Conservation (phyloP, 2,329 filamentous ascomycete genomes). For the Aureobasidium sp. region DNA sequence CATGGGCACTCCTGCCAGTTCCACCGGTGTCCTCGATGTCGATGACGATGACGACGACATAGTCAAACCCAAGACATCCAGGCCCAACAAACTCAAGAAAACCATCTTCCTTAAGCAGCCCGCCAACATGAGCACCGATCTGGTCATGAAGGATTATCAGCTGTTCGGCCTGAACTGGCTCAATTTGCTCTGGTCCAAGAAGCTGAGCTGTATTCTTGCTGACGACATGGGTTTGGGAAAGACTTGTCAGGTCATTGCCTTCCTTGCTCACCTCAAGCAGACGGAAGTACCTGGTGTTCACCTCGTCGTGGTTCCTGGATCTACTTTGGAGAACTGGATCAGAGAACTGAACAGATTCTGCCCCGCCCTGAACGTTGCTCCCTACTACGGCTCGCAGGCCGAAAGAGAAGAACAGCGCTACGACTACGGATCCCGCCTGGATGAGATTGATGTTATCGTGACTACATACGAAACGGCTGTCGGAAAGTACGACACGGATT, state of each 20-base stretch:
- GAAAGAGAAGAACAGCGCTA: constrained; percentile 61
- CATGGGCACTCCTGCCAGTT: constrained; percentile 52
- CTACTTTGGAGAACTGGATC: constrained; percentile 93
- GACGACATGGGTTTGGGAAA: constrained; percentile 96
- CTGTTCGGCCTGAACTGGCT: constrained; percentile 94
- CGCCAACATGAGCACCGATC: constrained; percentile 62
- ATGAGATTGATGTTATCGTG: constrained; percentile 60
- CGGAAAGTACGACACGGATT: constrained; percentile 51
- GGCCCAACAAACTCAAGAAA: constrained; percentile 28
- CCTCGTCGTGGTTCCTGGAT: constrained; percentile 82
- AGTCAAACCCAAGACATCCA: constrained; percentile 30
- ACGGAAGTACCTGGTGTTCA: constrained; percentile 61
- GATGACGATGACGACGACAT: constrained; percentile 23
- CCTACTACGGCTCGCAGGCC: constrained; percentile 62
- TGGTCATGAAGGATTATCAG: constrained; percentile 86
- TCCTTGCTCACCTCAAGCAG: constrained; percentile 75
- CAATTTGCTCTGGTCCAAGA: constrained; percentile 67
- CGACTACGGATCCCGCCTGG: constrained; percentile 53
- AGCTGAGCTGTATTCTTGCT: constrained; percentile 81
- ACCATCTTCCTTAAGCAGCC: constrained; percentile 56
- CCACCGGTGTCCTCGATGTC: constrained; percentile 23
- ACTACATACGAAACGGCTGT: constrained; percentile 60
- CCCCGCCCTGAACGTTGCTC: constrained; percentile 60
- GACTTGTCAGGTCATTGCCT: constrained; percentile 91
- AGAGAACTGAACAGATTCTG: constrained; percentile 84